A percentile compares a stretch with the other conserved stretches of the same genome.
Conservation (phyloP, 805 yeast species). For the Kuraishia molischiana region DNA sequence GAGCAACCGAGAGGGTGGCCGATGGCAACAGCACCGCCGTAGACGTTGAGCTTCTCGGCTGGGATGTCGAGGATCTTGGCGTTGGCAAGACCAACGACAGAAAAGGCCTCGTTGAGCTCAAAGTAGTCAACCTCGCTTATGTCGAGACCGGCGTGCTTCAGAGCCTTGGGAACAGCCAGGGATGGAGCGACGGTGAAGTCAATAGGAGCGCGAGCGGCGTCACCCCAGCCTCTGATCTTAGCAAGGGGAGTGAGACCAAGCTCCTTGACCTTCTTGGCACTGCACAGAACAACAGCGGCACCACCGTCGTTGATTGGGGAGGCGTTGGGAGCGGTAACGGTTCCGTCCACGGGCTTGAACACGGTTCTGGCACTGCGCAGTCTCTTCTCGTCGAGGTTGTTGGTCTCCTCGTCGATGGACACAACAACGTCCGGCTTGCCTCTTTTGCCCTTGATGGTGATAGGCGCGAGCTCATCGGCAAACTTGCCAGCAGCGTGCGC, state of each 20-base stretch:
- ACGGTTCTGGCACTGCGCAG: conserved; percentile 85
- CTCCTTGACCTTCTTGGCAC: conserved; percentile 78
- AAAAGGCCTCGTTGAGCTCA: conserved; percentile 96
- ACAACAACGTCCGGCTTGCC: conserved; percentile 79
- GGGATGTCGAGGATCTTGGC: conserved; percentile 58
- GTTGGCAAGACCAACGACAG: conserved; percentile 93
- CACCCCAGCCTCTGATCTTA: conserved; percentile 90
- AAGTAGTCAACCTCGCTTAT: conserved; percentile 72
- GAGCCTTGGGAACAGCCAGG: conserved; percentile 91
- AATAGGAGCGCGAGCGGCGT: conserved; percentile 91
- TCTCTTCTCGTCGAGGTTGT: conserved; percentile 68
- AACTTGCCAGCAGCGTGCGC: conserved; percentile 83
- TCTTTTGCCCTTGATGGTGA: conserved; percentile 82
- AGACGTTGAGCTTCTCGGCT: conserved; percentile 64
- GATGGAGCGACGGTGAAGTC: conserved; percentile 97
- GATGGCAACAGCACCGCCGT: conserved; percentile 94
- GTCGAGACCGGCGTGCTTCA: conserved; percentile 70
- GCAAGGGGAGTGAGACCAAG: conserved; percentile 85
- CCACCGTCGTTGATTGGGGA: conserved; percentile 97
- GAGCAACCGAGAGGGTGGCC: conserved; percentile 95
- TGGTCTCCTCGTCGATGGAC: conserved; percentile 73
- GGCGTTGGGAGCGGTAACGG: conserved; percentile 96
- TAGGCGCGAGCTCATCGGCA: conserved; percentile 71
- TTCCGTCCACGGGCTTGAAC: conserved; percentile 88
- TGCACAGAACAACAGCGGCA: conserved; percentile 85